Evolutionary conservation across 1,284 basidiomycete genomes (phyloP).

Genomic region (Tremellales sp.): DNA sequence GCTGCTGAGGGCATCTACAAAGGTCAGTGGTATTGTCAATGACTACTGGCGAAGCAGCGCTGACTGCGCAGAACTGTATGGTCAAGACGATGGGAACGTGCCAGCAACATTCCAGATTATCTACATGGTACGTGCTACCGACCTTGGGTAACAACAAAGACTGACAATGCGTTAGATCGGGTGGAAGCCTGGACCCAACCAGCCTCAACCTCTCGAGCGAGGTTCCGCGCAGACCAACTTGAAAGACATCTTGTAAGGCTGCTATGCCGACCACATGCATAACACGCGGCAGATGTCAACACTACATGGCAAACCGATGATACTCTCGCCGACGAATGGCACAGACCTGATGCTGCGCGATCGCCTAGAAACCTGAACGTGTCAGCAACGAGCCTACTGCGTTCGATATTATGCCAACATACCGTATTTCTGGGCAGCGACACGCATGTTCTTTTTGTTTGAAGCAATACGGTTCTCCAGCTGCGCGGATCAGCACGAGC

Average conservation of each 20-base stretch:
- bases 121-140: conserved; percentile 66
- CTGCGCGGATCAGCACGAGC: conserved; percentile 5
- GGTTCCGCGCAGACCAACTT: conserved; percentile 78
- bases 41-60: not conserved
- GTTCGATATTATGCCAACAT: too few species aligned
- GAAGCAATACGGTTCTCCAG: conserved; percentile 43
- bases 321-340: not conserved
- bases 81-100: conserved; percentile 72
- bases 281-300: too few species aligned
- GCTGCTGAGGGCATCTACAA: conserved; percentile 92
- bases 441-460: conserved; percentile 46
- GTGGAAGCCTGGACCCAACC: conserved; percentile 87
- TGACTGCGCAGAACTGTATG: conserved; percentile 70
- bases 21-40: conserved; percentile 53
- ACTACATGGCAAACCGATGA: not conserved
- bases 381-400: too few species aligned
- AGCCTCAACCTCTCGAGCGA: conserved; percentile 77
- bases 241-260: conserved; percentile 68
- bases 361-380: too few species aligned
- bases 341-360: too few species aligned
- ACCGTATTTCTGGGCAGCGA: conserved; percentile 44
- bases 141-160: not conserved
- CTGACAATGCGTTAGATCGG: conserved; percentile 64
- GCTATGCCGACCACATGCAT: not conserved
- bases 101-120: conserved; percentile 96